Evolutionary conservation across 371 early-diverging fungal genomes (phyloP), one percentile per base, ranked within the genome.

Genomic region (Mucor circinelloides): DNA sequence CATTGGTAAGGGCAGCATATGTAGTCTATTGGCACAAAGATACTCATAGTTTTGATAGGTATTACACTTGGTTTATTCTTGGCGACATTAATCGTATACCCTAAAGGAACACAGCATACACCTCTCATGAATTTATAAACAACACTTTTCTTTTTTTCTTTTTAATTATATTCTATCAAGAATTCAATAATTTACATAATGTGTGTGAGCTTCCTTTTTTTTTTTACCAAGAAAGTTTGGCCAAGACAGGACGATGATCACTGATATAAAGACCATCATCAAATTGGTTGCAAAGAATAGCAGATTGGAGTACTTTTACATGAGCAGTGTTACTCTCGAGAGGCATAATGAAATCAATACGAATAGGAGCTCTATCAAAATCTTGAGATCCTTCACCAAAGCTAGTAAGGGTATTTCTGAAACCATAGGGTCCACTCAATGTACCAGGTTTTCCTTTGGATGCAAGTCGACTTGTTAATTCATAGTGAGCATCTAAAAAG

Each of bases 61-160:
- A 87, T 89, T 38, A 84, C 87, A 0, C 75, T 89, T 34, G 89
- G 89, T 0, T 67, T 89, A 32, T 89, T 89, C 67, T 71, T 81
- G 42, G 83, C 86, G 4, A 81, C 85, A 0, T 66, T 87, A 59
- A 69, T 87, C 15, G 83, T 86, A 58, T 89, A 85, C 67, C 87
- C 89, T 13, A 79, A 76, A 69, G 86, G 89, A 63, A 82, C 79
- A 56, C 73, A 68, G 64, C 82, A 82, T 44, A 85, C 86, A 1
- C 81, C 85, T 34, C 73, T 88, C 12, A 85, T 88, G 84, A 86
- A 60, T 36, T 58, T 72, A 27, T 71, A 62, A 68, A 13, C 50
- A 23, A 50, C 3, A 23, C 19, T 23, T 50, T 23, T 25, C 3
- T 23, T 15, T 44, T 19, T 44, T 1, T 44, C 1, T 44, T 8